Evolutionary conservation across 305 asterid genomes (phyloP), one percentile per base, ranked within the genome.

Genomic region (Stenogyne calaminthoides): DNA sequence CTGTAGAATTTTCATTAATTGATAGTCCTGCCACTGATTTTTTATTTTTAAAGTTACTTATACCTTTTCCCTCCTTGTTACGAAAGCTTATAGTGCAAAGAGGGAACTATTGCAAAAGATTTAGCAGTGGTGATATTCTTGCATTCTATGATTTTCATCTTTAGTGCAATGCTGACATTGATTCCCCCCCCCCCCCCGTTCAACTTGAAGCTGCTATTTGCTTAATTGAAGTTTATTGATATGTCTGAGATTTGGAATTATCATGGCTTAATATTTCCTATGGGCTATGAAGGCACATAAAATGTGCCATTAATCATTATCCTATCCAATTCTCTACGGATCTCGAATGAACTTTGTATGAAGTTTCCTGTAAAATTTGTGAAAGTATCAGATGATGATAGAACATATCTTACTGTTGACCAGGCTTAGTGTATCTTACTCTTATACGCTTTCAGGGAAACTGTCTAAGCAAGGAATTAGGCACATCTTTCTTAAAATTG

Each of bases 61-160:
- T 61, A 11, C 67, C 27, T 36, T 61, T 36, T 32, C 47, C 39
- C 47, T 10, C 47, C 10, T 10, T 7, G 10, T 60, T 59, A 29
- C 46, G 15, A 32, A 8, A 6, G 46, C 25, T 11, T 4, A 29
- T 32, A 32, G 65, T 59, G 18, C 1, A 60, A 29, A 32, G 14
- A 32, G 66, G 20, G 22, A 32, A 60, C 14, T n/a, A 32, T 34
- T 60, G 66, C 25, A 46, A 32, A 60, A n/a, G 19, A 16, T 61
- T 15, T 62, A 9, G 51, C 32, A 61, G n/a, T 29, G 39, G 22
- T 59, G 32, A 62, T 62, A 62, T 8, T 64, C 69, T 64, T 64
- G 16, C 34, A 40, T 64, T 22, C n/a, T 40, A 37, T 40, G 27
- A 15, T 49, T 15, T 15, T 4, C 7, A 15, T 49, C 22, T 61